Conservation (phyloP, 441 rosid genomes). For the Raphanus hybrid region DNA sequence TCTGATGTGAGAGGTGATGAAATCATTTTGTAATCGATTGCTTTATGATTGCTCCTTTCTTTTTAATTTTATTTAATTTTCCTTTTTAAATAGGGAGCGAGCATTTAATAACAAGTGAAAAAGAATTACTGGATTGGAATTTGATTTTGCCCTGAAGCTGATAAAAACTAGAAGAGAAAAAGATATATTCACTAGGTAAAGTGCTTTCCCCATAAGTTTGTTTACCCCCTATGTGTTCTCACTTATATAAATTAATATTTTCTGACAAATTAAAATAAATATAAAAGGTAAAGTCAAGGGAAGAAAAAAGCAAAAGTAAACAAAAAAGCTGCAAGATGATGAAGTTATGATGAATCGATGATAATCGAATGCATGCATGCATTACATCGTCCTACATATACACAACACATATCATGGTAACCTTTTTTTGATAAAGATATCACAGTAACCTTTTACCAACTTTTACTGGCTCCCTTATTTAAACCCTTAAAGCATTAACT, state of each 20-base stretch:
- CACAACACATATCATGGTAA: slow-evolving; percentile 16
- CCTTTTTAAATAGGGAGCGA: neutral
- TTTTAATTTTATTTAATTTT: neutral
- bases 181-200: slow-evolving; percentile 32
- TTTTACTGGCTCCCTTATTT: slow-evolving; percentile 33
- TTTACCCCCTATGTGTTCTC: slow-evolving; percentile 27
- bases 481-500: slow-evolving; percentile 26
- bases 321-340: slow-evolving; percentile 48
- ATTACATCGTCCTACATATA: slow-evolving; percentile 9
- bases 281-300: slow-evolving; percentile 45
- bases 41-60: slow-evolving; percentile 66
- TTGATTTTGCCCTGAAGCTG: slow-evolving; percentile 31
- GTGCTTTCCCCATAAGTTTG: slow-evolving; percentile 43
- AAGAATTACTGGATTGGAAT: slow-evolving; percentile 21
- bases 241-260: slow-evolving; percentile 12
- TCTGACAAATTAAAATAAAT: slow-evolving; percentile 14
- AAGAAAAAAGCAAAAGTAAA: slow-evolving; percentile 46
- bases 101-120: slow-evolving; percentile 25
- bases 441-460: slow-evolving; percentile 30
- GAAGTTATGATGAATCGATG: slow-evolving; percentile 54
- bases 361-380: slow-evolving; percentile 49
- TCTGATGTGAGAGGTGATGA: slow-evolving; percentile 62
- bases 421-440: no score
- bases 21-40: slow-evolving; percentile 87
- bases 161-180: slow-evolving; percentile 23